These are phyloP conservation scores for Acer negundo DNA, from an alignment of 345 rosid genomes.

Conservation along the genomic window DNA sequence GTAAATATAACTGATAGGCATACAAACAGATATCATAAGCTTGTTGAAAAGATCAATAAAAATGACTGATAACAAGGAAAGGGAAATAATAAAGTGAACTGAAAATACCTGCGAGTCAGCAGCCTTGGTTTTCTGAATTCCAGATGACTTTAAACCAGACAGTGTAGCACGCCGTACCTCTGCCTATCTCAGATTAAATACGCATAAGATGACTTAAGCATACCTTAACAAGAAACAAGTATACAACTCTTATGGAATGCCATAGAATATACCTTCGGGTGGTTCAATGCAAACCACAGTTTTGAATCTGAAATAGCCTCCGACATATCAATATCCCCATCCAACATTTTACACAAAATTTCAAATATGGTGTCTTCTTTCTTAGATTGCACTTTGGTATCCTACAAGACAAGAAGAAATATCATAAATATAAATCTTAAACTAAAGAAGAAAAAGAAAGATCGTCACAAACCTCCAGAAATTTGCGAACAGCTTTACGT, in stretches of 20 bases:
- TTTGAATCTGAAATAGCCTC: constrained; percentile 59
- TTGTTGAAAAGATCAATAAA: not conserved
- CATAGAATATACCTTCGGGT: constrained; percentile 68
- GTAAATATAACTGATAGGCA: not conserved
- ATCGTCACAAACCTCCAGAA: constrained; percentile 58
- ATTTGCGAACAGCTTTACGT: constrained; percentile 49
- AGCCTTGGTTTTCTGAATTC: constrained; percentile 42
- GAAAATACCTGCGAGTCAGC: constrained; percentile 63
- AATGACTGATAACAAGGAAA: not conserved
- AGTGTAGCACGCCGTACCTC: constrained; percentile 74
- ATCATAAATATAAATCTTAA: constrained; percentile 22
- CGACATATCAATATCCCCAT: constrained; percentile 54
- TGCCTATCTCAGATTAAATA: constrained; percentile 48
- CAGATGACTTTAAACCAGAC: constrained; percentile 52
- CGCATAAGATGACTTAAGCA: constrained; percentile 19
- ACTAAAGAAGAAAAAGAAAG: not conserved
- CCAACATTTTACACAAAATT: constrained; percentile 59
- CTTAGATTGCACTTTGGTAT: constrained; percentile 45
- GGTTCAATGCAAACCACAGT: constrained; percentile 82
- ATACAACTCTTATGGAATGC: constrained; percentile 10
- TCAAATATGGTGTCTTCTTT: constrained; percentile 54
- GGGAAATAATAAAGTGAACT: constrained; percentile 16
- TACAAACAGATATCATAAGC: not conserved
- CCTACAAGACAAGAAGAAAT: constrained; percentile 37
- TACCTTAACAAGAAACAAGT: constrained; percentile 10